phyloP scores from a whole-genome alignment of 768 basidiomycete genomes.

The Lactarius vividus region DNA sequence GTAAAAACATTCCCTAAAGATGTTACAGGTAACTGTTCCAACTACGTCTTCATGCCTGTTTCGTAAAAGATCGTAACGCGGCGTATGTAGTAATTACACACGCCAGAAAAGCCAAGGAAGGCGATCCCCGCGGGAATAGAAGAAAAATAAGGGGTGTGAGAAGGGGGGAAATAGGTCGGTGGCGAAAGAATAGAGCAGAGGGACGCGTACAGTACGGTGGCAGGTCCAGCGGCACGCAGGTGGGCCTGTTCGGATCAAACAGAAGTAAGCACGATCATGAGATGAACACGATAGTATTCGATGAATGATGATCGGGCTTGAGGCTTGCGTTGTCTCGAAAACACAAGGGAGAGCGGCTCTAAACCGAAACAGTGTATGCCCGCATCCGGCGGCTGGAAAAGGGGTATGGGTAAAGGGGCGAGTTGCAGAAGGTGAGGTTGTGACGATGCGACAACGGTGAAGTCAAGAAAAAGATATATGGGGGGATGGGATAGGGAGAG shows the following conservation, averaged over 20 bases:
- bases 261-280: neutral
- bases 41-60: neutral
- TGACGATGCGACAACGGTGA: neutral
- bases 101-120: neutral
- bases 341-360: neutral
- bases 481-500: neutral
- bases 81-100: neutral
- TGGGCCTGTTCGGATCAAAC: neutral
- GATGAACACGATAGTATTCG: neutral
- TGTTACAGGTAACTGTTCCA: neutral
- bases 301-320: conserved; percentile 7
- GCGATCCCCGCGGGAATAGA: neutral
- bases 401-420: neutral
- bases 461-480: neutral
- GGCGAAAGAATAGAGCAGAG: neutral
- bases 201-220: conserved; percentile 7
- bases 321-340: conserved; percentile 4
- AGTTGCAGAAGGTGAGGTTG: neutral
- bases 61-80: conserved; percentile 2
- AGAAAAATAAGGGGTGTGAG: neutral
- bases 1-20: neutral
- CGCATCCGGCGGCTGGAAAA: neutral
- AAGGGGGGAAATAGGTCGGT: neutral
- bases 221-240: neutral
- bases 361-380: neutral